Base-by-base conservation (phyloP, 345 rosid species). In the Anacardium occidentale region DNA sequence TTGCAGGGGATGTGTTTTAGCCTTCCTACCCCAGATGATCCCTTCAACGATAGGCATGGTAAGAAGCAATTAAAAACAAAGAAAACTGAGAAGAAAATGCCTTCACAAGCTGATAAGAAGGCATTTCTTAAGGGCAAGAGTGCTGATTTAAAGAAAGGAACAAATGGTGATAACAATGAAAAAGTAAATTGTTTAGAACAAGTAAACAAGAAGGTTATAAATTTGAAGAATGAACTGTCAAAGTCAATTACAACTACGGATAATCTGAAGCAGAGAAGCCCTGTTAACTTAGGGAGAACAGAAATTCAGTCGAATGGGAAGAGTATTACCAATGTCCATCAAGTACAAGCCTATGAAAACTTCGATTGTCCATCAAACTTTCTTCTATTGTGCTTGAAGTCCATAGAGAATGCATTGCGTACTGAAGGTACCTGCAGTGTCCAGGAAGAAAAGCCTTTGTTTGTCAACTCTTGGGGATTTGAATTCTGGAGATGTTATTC, bases 1-100 rank as follows among this genome's bases (percentile, higher is more conserved):
- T 62, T 63, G 59, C 82, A 90, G 97, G 97, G 98, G 21, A 92
- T 95, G 99, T 95, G 98, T 73, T 95, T 87, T 79, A 89, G 90
- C 78, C 97, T 94, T 69, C 99, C 99, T 20, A 79, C 88, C 45
- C 86, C 37, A 9, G 90, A 91, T 52, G 89, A 92, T 78, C 98
- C 97, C 0, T 92, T 85, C 85, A 89, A 91, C 76, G 98, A 95
- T 10, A 80, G 72, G 32, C 71, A 71, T 21, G 85, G 83, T 18
- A 94, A 89, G 75, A 68, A 67, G 3, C 83, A 76, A 3, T 52
- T 68, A 1, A 55, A 53, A 18, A 67, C 42, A 69, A 85, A 73
- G 74, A 79, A 79, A 20, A 55, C 37, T 24, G 74, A 80, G 56
- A 83, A 77, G 68, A 34, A 18, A 55, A 22, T 40, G 52, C 37